Evolutionary conservation across 2,329 filamentous ascomycete genomes (phyloP).

Genomic region (Intubia oerlemansii): DNA sequence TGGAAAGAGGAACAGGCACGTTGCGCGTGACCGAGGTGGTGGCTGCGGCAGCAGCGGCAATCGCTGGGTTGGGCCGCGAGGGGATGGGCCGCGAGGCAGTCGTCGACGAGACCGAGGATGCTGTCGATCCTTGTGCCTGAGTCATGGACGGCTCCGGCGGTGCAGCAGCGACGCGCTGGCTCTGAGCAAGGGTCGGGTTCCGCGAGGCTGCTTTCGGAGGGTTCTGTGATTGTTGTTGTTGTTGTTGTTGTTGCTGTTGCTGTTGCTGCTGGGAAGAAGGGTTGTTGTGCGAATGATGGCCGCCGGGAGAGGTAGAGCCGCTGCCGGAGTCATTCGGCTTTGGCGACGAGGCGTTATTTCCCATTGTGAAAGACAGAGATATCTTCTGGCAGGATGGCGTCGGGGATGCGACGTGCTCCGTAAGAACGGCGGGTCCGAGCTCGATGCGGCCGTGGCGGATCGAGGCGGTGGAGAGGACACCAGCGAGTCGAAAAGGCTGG

Average conservation of each 20-base stretch:
- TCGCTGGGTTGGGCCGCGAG: conserved; percentile 7
- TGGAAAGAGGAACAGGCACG: conserved; percentile 14
- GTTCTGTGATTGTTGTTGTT: conserved; percentile 9
- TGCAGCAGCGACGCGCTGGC: conserved; percentile 32
- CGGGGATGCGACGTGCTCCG: too few species aligned
- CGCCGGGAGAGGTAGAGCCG: conserved; percentile 5
- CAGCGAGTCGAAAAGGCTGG: too few species aligned
- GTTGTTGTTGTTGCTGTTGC: conserved; percentile 9
- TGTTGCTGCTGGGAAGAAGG: too few species aligned
- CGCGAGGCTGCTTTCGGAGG: conserved; percentile 6
- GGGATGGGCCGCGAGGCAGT: conserved; percentile 8
- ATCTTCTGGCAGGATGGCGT: too few species aligned
- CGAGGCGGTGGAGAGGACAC: too few species aligned
- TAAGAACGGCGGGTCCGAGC: too few species aligned
- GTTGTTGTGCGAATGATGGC: too few species aligned
- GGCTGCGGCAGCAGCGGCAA: conserved; percentile 4
- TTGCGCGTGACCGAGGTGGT: conserved; percentile 6
- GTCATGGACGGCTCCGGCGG: conserved; percentile 40
- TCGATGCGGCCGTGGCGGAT: too few species aligned
- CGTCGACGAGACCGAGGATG: conserved; percentile 9
- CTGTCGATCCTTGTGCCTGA: conserved; percentile 35
- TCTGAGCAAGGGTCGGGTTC: conserved; percentile 33
- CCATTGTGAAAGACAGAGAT: conserved; percentile 20
- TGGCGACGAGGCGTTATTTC: conserved; percentile 21
- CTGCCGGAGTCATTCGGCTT: conserved; percentile 12